Evolutionary conservation across 2,329 filamentous ascomycete species (phyloP).

Genomic region (Penicillium hordei): DNA sequence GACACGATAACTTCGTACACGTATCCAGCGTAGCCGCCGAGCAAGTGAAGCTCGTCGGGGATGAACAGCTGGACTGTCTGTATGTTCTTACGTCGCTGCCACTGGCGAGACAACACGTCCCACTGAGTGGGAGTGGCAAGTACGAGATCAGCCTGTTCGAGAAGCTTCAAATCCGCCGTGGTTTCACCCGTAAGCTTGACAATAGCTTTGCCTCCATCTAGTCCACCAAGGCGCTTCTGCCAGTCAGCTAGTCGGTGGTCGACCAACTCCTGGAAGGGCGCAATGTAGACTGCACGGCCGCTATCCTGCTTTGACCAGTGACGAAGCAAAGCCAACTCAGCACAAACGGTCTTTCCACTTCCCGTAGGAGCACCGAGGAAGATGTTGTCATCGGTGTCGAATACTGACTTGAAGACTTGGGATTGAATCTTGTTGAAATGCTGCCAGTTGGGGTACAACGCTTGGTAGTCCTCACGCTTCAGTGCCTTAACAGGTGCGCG

Average conservation of each 20-base stretch:
- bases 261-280: slow-evolving; percentile 90
- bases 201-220: slow-evolving; percentile 82
- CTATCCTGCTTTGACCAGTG: slow-evolving; percentile 75
- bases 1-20: slow-evolving; percentile 97
- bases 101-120: slow-evolving; percentile 93
- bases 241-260: slow-evolving; percentile 81
- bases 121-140: slow-evolving; percentile 91
- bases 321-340: slow-evolving; percentile 85
- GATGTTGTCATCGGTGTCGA: slow-evolving; percentile 87
- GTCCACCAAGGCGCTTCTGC: slow-evolving; percentile 69
- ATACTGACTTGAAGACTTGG: slow-evolving; percentile 92
- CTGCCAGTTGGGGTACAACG: slow-evolving; percentile 78
- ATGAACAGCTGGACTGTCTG: slow-evolving; percentile 89
- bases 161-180: slow-evolving; percentile 80
- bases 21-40: slow-evolving; percentile 82
- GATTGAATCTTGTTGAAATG: slow-evolving; percentile 98
- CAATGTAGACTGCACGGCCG: slow-evolving; percentile 87
- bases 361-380: slow-evolving; percentile 91
- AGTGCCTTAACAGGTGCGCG: slow-evolving; percentile 84
- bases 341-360: slow-evolving; percentile 94
- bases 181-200: slow-evolving; percentile 94
- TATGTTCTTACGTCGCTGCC: slow-evolving; percentile 94
- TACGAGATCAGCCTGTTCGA: slow-evolving; percentile 84
- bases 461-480: slow-evolving; percentile 78
- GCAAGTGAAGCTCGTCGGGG: slow-evolving; percentile 90